Conservation (phyloP, 1,139 yeast genomes). For the Candida tropicalis region DNA sequence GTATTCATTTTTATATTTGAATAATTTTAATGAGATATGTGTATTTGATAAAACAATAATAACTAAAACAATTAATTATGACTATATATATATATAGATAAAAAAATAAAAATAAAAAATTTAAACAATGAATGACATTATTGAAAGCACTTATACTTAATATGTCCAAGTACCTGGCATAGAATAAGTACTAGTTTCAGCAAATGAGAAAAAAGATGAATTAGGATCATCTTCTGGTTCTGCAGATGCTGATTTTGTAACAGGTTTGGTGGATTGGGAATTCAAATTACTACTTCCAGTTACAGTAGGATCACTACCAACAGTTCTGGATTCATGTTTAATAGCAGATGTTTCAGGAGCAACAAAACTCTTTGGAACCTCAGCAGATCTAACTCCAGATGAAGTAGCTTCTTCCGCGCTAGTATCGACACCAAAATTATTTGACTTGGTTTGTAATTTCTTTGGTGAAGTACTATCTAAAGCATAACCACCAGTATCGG, state of each 20-base stretch:
- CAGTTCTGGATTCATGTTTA: neutral
- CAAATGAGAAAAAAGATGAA: conserved; percentile 8
- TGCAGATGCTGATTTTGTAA: neutral
- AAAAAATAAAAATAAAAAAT: neutral
- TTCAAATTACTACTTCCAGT: neutral
- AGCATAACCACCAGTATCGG: neutral
- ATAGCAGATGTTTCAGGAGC: neutral
- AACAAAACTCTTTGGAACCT: conserved; percentile 1
- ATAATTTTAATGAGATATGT: neutral
- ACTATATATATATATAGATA: conserved; percentile 1
- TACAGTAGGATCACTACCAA: neutral
- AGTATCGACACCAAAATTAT: neutral
- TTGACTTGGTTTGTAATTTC: too few species aligned
- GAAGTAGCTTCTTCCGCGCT: too few species aligned
- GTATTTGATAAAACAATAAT: neutral
- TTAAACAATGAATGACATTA: neutral
- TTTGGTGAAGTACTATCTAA: neutral
- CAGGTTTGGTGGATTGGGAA: neutral
- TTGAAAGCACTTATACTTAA: neutral
- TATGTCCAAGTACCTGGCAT: conserved; percentile 18
- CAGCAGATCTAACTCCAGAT: neutral
- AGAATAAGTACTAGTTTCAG: conserved; percentile 9
- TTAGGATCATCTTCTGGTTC: conserved; percentile 10
- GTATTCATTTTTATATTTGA: too few species aligned
- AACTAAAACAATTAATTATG: neutral